Evolutionary conservation across 2,329 filamentous ascomycete species (phyloP), one percentile per base, ranked within the genome.

Genomic region (Clonostachys rosea): DNA sequence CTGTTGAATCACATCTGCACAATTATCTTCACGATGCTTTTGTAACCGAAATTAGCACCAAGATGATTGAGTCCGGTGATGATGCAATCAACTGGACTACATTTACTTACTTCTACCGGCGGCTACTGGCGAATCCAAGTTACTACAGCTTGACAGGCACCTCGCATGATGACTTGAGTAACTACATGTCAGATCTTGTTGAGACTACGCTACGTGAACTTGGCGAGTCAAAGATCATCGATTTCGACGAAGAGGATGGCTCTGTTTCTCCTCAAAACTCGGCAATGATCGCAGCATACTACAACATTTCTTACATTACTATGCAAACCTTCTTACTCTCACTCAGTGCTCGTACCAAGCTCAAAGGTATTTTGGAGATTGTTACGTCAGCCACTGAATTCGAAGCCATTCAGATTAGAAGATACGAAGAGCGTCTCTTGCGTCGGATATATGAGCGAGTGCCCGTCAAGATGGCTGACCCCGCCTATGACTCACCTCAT

Each of bases 261-360:
- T 85, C 84, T 1, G 86, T 97, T 41, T 81, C 87, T 16, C 91
- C 94, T 13, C 81, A 96, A 58, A 97, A 99, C 65, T 88, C 92
- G 3, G 94, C 94, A 55, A 96, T 96, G 89, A 97, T 99, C 61
- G 91, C 89, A 10, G 91, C 94, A 2, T 97, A 99, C 76, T 99
- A 99, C 78, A 97, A 96, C 68, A 96, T 99, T 61, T 96, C 92
- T 6, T 97, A 96, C 71, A 89, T 96, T 65, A 99, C 94, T 4
- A 99, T 99, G 91, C 92, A 99, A 70, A 99, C 94, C 0, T 92
- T 99, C 76, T 75, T 99, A 45, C 76, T 99, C 47, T 99, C 94
- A 13, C 78, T 99, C 42, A 91, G 83, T 47, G 84, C 84, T 40
- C 86, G 86, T 56, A 97, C 91, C 5, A 97, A 96, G 74, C 82